These are phyloP conservation scores for Apiotrichum montevideense DNA, from an alignment of 1,284 basidiomycete genomes.

Conservation along the genomic window DNA sequence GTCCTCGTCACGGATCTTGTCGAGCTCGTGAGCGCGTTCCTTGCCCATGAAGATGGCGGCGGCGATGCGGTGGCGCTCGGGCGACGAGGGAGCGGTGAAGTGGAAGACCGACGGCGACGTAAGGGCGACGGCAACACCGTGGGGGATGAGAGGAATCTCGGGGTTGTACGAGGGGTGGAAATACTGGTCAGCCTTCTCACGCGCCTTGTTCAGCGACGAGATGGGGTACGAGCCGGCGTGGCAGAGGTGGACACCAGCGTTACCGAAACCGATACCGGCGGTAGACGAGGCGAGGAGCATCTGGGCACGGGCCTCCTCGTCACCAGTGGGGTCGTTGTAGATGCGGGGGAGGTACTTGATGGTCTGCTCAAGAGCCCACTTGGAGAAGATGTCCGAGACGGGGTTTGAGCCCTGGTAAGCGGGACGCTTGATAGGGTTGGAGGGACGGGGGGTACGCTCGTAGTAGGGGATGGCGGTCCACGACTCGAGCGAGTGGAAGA, in stretches of 20 bases:
- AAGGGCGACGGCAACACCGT: conserved; percentile 79
- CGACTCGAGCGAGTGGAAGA: conserved; percentile 91
- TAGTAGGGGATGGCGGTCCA: conserved; percentile 55
- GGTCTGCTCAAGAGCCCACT: conserved; percentile 88
- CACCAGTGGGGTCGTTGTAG: conserved; percentile 63
- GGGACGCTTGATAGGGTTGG: conserved; percentile 74
- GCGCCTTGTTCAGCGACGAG: conserved; percentile 89
- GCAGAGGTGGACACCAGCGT: conserved; percentile 84
- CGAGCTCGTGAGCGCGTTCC: conserved; percentile 61
- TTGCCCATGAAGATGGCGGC: conserved; percentile 74
- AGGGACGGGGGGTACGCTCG: conserved; percentile 78
- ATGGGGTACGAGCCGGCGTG: conserved; percentile 52
- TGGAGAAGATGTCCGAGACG: conserved; percentile 89
- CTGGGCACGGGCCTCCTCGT: conserved; percentile 76
- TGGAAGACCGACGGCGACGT: conserved; percentile 87
- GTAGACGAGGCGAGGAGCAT: conserved; percentile 65
- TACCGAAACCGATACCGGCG: conserved; percentile 93
- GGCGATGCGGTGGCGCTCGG: conserved; percentile 81
- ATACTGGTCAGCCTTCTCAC: conserved; percentile 71
- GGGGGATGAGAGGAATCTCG: conserved; percentile 83
- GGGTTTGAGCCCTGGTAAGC: conserved; percentile 97
- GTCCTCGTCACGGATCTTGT: conserved; percentile 70
- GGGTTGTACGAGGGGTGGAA: conserved; percentile 70
- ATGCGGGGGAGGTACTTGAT: conserved; percentile 86
- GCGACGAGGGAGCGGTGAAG: conserved; percentile 86